These are phyloP conservation scores for Trichoderma koningiopsis DNA, from an alignment of 2,329 filamentous ascomycete species.

Conservation along the genomic window DNA sequence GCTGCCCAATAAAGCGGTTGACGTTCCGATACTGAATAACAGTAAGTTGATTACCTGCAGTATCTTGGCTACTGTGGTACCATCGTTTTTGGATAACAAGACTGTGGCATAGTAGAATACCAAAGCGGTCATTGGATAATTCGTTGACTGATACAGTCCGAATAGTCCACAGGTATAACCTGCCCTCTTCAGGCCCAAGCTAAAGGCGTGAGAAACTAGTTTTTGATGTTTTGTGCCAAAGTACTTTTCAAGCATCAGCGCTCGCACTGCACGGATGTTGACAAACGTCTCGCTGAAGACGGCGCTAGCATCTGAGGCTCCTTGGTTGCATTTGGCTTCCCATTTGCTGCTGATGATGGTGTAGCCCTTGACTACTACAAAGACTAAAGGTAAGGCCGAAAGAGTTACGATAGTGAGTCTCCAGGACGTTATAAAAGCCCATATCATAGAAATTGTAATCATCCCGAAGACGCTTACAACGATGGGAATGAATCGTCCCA, in stretches of 20 bases:
- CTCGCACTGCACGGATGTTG: slow-evolving; percentile 77
- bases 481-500: slow-evolving; percentile 75
- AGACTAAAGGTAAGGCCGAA: slow-evolving; percentile 67
- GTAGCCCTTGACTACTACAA: slow-evolving; percentile 66
- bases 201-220: slow-evolving; percentile 55
- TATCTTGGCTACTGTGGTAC: slow-evolving; percentile 57
- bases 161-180: slow-evolving; percentile 70
- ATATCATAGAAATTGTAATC: slow-evolving; percentile 67
- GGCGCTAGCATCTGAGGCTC: slow-evolving; percentile 59
- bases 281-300: slow-evolving; percentile 71
- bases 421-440: slow-evolving; percentile 77
- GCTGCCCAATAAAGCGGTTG: slow-evolving; percentile 68
- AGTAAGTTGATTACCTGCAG: slow-evolving; percentile 79
- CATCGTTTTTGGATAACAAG: slow-evolving; percentile 56
- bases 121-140: slow-evolving; percentile 72
- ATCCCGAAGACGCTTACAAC: slow-evolving; percentile 68
- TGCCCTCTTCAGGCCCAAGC: slow-evolving; percentile 66
- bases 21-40: slow-evolving; percentile 78
- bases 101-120: slow-evolving; percentile 81
- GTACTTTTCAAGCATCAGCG: slow-evolving; percentile 71
- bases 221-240: slow-evolving; percentile 66
- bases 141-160: slow-evolving; percentile 74
- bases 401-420: slow-evolving; percentile 78
- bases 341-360: slow-evolving; percentile 67
- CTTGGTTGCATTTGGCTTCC: slow-evolving; percentile 69